Evolutionary conservation across 208 protist genomes (phyloP).

Genomic region (Herpetomonas tarakana): DNA sequence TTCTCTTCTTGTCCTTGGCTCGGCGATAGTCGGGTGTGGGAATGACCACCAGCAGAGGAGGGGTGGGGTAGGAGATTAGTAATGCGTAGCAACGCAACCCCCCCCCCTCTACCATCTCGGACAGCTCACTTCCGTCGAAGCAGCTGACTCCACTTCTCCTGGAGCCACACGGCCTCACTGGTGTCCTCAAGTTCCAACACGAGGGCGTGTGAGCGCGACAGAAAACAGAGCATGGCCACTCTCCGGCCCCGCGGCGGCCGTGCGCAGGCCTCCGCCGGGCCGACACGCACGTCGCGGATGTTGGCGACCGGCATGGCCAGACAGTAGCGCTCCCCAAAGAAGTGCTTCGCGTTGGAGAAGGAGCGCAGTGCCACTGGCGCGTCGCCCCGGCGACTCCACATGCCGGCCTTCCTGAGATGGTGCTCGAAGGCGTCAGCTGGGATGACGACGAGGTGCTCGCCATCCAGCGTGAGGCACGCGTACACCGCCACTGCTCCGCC

Average conservation of each 20-base stretch:
- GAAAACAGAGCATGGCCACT: neutral
- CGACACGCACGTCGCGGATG: neutral
- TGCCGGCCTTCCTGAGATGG: neutral
- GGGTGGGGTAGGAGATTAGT: no score
- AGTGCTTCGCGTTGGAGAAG: neutral
- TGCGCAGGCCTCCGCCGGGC: neutral
- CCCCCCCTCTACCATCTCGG: no score
- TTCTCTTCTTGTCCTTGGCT: no score
- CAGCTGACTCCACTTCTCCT: conserved; percentile 7
- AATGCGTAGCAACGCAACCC: no score
- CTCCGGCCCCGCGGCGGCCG: no score
- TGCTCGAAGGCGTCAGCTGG: neutral
- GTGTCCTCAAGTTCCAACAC: neutral
- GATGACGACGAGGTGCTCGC: neutral
- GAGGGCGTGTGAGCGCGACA: neutral
- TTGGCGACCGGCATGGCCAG: neutral
- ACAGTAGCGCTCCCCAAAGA: neutral
- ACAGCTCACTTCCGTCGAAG: no score
- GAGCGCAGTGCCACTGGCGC: neutral
- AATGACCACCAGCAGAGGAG: no score
- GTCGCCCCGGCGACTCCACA: no score
- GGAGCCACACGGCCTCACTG: neutral
- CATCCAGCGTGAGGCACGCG: neutral
- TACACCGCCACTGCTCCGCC: neutral
- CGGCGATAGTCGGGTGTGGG: no score